phyloP scores from a whole-genome alignment of 805 yeast species.

The Monosporozyma aerobia region DNA sequence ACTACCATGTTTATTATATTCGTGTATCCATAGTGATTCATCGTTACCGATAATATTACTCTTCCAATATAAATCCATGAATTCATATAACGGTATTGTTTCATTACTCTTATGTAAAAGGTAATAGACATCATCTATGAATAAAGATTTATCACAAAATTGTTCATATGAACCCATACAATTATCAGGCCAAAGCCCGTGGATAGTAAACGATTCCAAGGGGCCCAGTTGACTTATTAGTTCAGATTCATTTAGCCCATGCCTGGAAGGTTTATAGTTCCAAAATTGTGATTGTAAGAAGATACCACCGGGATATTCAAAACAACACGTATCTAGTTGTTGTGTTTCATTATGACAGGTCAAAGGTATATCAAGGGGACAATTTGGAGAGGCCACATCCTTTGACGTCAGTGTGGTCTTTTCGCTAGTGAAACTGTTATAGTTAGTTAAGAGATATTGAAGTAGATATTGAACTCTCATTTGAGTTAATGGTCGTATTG shows the following conservation, averaged over 20 bases:
- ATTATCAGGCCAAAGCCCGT: slow-evolving; percentile 84
- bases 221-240: slow-evolving; percentile 45
- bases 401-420: not conserved
- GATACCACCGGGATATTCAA: slow-evolving; percentile 79
- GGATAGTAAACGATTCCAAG: slow-evolving; percentile 61
- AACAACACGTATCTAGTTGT: slow-evolving; percentile 64
- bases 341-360: slow-evolving; percentile 52
- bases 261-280: slow-evolving; percentile 64
- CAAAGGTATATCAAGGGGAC: slow-evolving; percentile 52
- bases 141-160: slow-evolving; percentile 59
- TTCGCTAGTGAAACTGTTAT: not conserved
- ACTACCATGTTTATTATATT: slow-evolving; percentile 89
- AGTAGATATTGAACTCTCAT: not conserved
- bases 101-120: slow-evolving; percentile 34
- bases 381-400: slow-evolving; percentile 14
- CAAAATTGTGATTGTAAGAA: slow-evolving; percentile 84
- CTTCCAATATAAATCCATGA: slow-evolving; percentile 63
- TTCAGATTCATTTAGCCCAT: slow-evolving; percentile 15
- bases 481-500: not conserved
- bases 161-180: slow-evolving; percentile 78
- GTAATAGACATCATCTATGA: slow-evolving; percentile 41
- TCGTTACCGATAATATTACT: slow-evolving; percentile 60
- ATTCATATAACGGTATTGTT: slow-evolving; percentile 33
- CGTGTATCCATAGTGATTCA: slow-evolving; percentile 75
- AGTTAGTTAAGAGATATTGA: not conserved